Conservation (phyloP, 225 moss, liverwort and hornwort species). For the Bryoerythrophyllum caledonicum region DNA sequence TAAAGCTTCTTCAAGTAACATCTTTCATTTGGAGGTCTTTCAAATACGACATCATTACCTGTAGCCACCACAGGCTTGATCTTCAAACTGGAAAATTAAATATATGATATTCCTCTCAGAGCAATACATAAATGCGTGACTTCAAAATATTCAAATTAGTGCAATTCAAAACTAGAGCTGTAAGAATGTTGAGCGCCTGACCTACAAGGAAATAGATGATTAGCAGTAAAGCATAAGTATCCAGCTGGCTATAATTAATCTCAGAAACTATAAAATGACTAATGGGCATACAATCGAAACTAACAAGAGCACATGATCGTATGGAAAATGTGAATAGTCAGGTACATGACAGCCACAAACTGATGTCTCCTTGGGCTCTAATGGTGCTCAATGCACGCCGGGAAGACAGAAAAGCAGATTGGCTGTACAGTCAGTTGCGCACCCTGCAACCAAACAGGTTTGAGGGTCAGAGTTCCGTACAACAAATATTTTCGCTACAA, state of each 20-base stretch:
- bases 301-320: background rate
- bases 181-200: constrained; percentile 13
- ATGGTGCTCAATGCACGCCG: background rate
- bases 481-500: background rate
- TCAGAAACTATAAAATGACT: constrained; percentile 17
- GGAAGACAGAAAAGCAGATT: constrained; percentile 11
- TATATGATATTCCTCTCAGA: constrained; percentile 11
- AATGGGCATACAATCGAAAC: constrained; percentile 11
- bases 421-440: constrained; percentile 9
- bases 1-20: too few species aligned
- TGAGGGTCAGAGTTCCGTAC: background rate
- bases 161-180: constrained; percentile 16
- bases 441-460: constrained; percentile 10
- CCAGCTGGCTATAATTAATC: background rate
- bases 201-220: constrained; percentile 9
- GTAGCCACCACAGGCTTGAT: too few species aligned
- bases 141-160: background rate
- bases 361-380: background rate
- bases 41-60: too few species aligned
- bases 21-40: too few species aligned
- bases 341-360: constrained; percentile 8
- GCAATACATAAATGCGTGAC: background rate
- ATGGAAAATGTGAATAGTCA: background rate
- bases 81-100: background rate
- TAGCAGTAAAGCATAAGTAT: constrained; percentile 5